Base-by-base conservation (phyloP, 805 yeast species). In the Wickerhamiella azymoides region DNA sequence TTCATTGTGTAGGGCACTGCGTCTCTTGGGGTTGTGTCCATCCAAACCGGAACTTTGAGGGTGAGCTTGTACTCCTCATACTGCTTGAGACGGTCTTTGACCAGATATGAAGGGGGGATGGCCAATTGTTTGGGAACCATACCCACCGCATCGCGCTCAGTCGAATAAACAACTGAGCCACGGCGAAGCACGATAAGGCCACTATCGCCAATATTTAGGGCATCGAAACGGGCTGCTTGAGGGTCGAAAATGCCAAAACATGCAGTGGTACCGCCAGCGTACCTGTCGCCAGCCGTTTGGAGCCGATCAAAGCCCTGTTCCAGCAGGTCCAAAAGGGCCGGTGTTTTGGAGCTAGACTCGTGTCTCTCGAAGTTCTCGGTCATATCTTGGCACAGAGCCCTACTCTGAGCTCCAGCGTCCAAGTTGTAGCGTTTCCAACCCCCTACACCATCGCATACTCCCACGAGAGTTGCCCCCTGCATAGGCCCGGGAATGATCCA, bases 381-480 rank as follows among this genome's bases (percentile, higher is more conserved):
- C 57, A 84, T 69, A 3, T 74, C 67, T 5, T 63, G 63, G 52
- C 94, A 80, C 35, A 89, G 64, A 54, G 84, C 92, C 53, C 93
- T 70, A 36, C 92, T 79, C 49, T 89, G 83, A 7, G 89, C 89
- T 48, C 85, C 74, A 1, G 95, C 83, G 60, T 89, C 96, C 55
- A 77, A 81, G 0, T 96, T 96, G 40, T 83, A 79, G 50, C 84
- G 92, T 1, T 83, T 74, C 96, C 97, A 89, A 2, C 97, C 97
- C 13, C 97, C 97, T 3, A 92, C 97, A 11, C 98, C 98, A 64
- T 89, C 98, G 5, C 96, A 64, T 13, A 62, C 65, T 3, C 60
- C 65, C 1, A 61, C 36, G 3, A 62, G 54, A 5, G 51, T 19
- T 5, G 52, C 43, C 5, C 53, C 54, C 40, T 48, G 52, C 16